Percentiles rank a stretch among this genome's conserved stretches.
Evolutionary conservation across 202 grass and related monocot species (phyloP).

Genomic region (Schoenoplectus tabernaemontani): DNA sequence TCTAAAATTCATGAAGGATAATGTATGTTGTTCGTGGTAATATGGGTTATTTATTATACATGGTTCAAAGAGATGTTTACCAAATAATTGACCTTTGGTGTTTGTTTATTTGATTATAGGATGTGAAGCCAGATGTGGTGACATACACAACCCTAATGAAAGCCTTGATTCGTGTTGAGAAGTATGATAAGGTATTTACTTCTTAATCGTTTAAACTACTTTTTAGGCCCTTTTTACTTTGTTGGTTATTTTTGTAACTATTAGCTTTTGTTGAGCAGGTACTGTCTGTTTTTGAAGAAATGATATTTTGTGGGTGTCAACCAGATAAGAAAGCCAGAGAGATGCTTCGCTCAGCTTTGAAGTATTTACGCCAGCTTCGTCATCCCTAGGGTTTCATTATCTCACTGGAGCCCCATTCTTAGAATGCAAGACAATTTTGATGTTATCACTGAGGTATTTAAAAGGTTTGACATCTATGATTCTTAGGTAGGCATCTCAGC

Average conservation of each 20-base stretch:
- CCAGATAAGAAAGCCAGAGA: constrained; percentile 92
- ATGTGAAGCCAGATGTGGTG: constrained; percentile 81
- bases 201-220: neutral
- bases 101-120: constrained; percentile 38
- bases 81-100: neutral
- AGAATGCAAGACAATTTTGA: neutral
- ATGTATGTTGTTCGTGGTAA: constrained; percentile 36
- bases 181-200: constrained; percentile 73
- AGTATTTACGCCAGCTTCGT: constrained; percentile 57
- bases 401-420: constrained; percentile 10
- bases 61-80: neutral
- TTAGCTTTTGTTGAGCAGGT: constrained; percentile 41
- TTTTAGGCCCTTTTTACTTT: neutral
- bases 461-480: neutral
- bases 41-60: neutral
- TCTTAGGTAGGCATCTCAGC: neutral
- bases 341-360: constrained; percentile 79
- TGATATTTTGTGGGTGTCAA: constrained; percentile 67
- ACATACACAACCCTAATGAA: constrained; percentile 97
- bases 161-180: constrained; percentile 83
- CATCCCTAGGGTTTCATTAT: constrained; percentile 5
- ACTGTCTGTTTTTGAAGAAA: constrained; percentile 85
- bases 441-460: neutral
- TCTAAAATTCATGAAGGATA: constrained; percentile 89
- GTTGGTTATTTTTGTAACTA: neutral